These are phyloP conservation scores for Aspergillus quadricinctus DNA, from an alignment of 2,329 filamentous ascomycete genomes.

Conservation along the genomic window DNA sequence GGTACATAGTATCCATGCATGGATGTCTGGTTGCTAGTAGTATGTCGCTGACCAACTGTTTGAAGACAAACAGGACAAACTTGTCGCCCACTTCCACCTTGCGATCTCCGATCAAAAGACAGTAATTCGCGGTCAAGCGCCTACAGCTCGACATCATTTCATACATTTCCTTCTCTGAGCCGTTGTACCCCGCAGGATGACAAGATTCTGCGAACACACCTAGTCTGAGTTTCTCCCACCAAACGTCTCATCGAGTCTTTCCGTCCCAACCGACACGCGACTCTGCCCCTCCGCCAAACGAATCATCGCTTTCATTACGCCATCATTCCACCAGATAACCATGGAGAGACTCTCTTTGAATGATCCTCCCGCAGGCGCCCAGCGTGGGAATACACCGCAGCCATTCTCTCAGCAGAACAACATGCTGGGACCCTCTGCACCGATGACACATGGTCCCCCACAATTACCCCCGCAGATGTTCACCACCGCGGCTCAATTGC, in stretches of 20 bases:
- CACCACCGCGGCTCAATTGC: constrained; percentile 89
- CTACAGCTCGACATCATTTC: background rate
- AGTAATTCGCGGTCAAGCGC: background rate
- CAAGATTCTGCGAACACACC: background rate
- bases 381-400: constrained; percentile 26
- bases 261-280: constrained; percentile 1
- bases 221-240: background rate
- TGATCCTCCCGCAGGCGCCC: constrained; percentile 25
- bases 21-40: background rate
- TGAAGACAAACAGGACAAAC: constrained; percentile 23
- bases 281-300: constrained; percentile 4
- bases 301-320: constrained; percentile 9
- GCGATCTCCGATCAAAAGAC: background rate
- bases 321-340: constrained; percentile 6
- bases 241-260: background rate
- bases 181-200: background rate
- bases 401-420: constrained; percentile 22
- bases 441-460: constrained; percentile 38
- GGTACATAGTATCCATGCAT: background rate
- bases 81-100: constrained; percentile 10
- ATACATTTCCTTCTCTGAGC: background rate
- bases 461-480: constrained; percentile 82
- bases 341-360: constrained; percentile 38
- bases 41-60: background rate
- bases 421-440: constrained; percentile 22